Base-by-base conservation (phyloP, 2,329 filamentous ascomycete species). In the Lasiodiplodia theobromae region DNA sequence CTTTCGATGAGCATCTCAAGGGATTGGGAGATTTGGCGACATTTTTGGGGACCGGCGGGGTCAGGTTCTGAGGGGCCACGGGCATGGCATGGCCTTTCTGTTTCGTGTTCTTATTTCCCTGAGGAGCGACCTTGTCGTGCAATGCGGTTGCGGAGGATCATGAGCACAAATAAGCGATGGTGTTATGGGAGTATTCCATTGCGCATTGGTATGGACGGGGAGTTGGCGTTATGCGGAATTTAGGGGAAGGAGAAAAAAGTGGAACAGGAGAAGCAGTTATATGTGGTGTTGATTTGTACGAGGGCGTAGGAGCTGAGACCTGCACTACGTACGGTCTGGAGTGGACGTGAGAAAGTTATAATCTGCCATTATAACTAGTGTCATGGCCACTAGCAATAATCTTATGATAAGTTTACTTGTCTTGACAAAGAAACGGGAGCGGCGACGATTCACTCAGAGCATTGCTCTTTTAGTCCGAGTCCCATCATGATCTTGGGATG, bases 1-100 rank as follows among this genome's bases (percentile, higher is more conserved):
- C 51, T 16, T 67, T 67, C 38, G 65, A 67, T 4, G 49, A 58
- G n/a, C 65, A 67, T 12, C 53, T 67, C 10, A 57, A 56, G 52
- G 65, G 65, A 3, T 31, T 58, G 37, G 53, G 18, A 4, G 65
- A 67, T 28, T 16, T 67, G 25, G 65, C 65, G 10, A 51, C 53
- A 14, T 58, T 67, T 21, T 8, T 67, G n/a, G 65, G 65, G 37
- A 58, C 53, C 16, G 53, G 37, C 23, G 63, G 63, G 18, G 52
- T 64, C 18, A 64, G 60, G 28, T 64, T 38, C 25, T 64, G 47
- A 64, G 44, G 40, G 23, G 44, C 8, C n/a, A 47, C 18, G 8
- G 44, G 44, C 44, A 21, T 21, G 4, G 44, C 44, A 47, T 47
- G 44, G 18, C 44, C 18, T 47, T 47, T 47, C 18, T 11, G n/a